Evolutionary conservation across 202 grass and related monocot genomes (phyloP).

Genomic region (Setaria italica): DNA sequence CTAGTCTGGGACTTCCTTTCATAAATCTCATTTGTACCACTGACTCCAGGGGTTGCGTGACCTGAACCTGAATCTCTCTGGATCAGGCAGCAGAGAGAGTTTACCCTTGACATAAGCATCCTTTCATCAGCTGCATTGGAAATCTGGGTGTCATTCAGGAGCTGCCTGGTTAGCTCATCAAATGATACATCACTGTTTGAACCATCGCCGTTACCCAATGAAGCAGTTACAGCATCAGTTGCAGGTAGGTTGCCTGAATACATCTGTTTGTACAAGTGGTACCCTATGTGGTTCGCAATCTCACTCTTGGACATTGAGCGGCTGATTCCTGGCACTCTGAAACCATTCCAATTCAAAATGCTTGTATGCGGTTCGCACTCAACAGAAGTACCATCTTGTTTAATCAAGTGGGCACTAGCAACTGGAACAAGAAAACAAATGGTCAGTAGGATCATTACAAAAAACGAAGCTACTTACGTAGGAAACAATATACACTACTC

Average conservation of each 20-base stretch:
- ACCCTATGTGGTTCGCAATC: constrained; percentile 62
- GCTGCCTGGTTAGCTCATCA: constrained; percentile 64
- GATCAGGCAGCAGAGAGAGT: constrained; percentile 79
- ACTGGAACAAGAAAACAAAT: constrained; percentile 51
- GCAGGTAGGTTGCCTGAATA: constrained; percentile 49
- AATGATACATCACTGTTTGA: constrained; percentile 47
- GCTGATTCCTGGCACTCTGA: constrained; percentile 56
- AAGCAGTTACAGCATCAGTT: constrained; percentile 17
- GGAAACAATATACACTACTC: neutral
- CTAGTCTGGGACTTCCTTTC: constrained; percentile 34
- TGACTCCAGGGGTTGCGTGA: neutral
- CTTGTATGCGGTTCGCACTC: constrained; percentile 32
- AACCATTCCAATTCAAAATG: constrained; percentile 40
- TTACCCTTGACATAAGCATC: constrained; percentile 79
- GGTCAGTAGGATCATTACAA: neutral
- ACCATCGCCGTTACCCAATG: constrained; percentile 16
- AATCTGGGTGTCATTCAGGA: constrained; percentile 64
- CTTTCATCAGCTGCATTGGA: constrained; percentile 57
- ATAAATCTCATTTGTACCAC: constrained; percentile 15
- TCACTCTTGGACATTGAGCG: constrained; percentile 67
- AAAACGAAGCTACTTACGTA: neutral
- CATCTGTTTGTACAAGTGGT: constrained; percentile 57
- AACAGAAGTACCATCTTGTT: constrained; percentile 36
- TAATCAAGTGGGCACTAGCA: constrained; percentile 22
- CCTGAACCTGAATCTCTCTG: constrained; percentile 48